Evolutionary conservation across 768 basidiomycete species (phyloP), one percentile per base, ranked within the genome.

Genomic region (Calvatia gigantea): DNA sequence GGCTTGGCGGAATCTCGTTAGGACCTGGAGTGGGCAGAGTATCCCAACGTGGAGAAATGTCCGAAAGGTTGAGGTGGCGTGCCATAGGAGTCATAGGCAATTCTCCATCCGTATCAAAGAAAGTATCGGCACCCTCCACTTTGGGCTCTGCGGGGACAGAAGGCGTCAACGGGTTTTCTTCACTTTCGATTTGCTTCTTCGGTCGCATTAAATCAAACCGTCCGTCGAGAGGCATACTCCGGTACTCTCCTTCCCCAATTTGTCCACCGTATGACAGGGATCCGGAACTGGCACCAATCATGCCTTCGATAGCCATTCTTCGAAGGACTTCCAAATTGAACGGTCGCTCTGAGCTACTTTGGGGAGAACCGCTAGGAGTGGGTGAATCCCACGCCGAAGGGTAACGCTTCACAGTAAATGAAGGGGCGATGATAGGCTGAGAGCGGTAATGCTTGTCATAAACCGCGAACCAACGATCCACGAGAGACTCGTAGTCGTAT

Each of bases 401-500:
- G 65, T 89, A 94, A 51, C 76, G 81, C 57, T 80, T 80, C 5
- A 87, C 78, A 56, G 84, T 79, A 67, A 92, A 89, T 14, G 76
- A 73, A 37, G 72, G 64, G 47, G 72, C 68, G 31, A 74, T 63
- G 25, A 70, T 67, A 35, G 75, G 62, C 31, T 81, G 71, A 1
- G 88, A 80, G 49, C 92, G 89, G 68, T 90, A 91, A 69, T 96
- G 84, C 43, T 73, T 82, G 74, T 98, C 94, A 64, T 96, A 99
- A 19, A 95, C 85, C 29, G 80, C 78, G 69, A 83, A 96, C 96
- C 96, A 99, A 38, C 86, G 84, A 67, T 95, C 87, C 28, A 97
- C 81, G 29, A 99, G 85, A 6, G 88, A 81, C 55, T 79, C 75
- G 62, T 93, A 95, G 69, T 88, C 82, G 62, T 92, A 91, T 29